These are phyloP conservation scores for Colletotrichum spinosum DNA, from an alignment of 2,329 filamentous ascomycete species.

Conservation along the genomic window DNA sequence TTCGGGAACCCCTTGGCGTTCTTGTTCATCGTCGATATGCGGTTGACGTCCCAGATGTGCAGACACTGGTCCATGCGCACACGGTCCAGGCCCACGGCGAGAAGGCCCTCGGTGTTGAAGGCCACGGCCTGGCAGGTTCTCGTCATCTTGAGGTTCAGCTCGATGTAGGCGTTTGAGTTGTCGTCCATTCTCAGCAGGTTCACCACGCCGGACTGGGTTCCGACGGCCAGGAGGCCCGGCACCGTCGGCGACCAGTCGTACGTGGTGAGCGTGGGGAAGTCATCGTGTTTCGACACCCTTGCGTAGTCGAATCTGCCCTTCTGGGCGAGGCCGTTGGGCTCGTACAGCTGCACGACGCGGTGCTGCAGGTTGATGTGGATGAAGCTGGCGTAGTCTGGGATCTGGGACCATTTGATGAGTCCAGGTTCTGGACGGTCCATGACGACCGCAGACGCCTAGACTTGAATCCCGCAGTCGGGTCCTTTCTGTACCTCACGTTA, in stretches of 20 bases:
- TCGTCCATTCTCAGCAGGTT: constrained; percentile 80
- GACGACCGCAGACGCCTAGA: constrained; percentile 38
- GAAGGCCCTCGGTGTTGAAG: constrained; percentile 77
- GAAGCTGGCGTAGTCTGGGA: constrained; percentile 68
- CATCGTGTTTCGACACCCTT: constrained; percentile 69
- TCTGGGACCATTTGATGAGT: constrained; percentile 75
- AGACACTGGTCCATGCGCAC: constrained; percentile 85
- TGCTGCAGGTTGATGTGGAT: constrained; percentile 75
- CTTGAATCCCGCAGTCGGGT: neutral
- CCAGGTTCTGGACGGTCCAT: constrained; percentile 73
- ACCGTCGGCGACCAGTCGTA: constrained; percentile 75
- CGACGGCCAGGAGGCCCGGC: constrained; percentile 78
- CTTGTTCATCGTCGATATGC: constrained; percentile 63
- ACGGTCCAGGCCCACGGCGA: constrained; percentile 84
- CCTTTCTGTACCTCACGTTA: too few relatives aligned
- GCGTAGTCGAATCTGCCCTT: constrained; percentile 68
- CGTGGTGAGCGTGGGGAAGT: constrained; percentile 72
- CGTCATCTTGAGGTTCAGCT: constrained; percentile 79
- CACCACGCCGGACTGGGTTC: constrained; percentile 80
- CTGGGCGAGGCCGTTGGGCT: constrained; percentile 70
- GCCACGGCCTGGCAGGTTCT: constrained; percentile 85
- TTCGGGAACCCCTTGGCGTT: constrained; percentile 62
- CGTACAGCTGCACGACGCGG: constrained; percentile 71
- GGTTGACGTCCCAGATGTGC: constrained; percentile 84
- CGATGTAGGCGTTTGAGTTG: constrained; percentile 71